A percentile compares a stretch with the other conserved stretches of the same genome.
Evolutionary conservation across 2,329 filamentous ascomycete species (phyloP).

Genomic region (Phaeosphaeriaceae sp.): DNA sequence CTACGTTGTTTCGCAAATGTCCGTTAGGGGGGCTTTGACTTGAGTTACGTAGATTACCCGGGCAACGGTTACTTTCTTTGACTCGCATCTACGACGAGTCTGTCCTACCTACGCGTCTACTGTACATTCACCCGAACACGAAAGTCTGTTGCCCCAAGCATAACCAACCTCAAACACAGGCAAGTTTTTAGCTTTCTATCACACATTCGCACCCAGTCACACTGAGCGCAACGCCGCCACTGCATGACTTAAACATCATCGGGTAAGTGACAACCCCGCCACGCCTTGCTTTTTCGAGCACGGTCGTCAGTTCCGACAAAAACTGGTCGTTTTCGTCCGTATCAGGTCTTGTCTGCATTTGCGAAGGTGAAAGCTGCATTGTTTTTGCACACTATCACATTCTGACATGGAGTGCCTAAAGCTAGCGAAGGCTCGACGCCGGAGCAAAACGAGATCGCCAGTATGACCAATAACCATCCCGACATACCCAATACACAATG

Average conservation of each 20-base stretch:
- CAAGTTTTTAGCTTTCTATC: conserved; percentile 16
- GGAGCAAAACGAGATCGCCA: conserved; percentile 3
- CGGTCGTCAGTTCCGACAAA: not conserved
- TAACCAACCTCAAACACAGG: conserved; percentile 1
- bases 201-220: conserved; percentile 9
- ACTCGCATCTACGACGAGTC: no score
- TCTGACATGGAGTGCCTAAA: conserved; percentile 13
- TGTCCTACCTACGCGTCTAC: no score
- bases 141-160: not conserved
- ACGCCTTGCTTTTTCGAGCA: conserved; percentile 10
- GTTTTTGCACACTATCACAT: conserved; percentile 9
- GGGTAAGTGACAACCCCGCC: conserved; percentile 17
- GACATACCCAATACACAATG: conserved; percentile 17
- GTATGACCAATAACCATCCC: conserved; percentile 14
- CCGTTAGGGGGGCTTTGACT: not conserved
- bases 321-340: not conserved
- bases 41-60: conserved; percentile 1
- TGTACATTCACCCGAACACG: conserved; percentile 1
- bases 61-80: not conserved
- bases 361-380: conserved; percentile 12
- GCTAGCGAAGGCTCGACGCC: conserved; percentile 17
- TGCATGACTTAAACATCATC: conserved; percentile 17
- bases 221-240: conserved; percentile 15
- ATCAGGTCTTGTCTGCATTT: conserved; percentile 2
- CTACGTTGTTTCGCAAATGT: not conserved